A percentile compares a stretch with the other conserved stretches of the same genome.
phyloP scores from a whole-genome alignment of 1,284 basidiomycete species.

The Mycosarcoma maydis region DNA sequence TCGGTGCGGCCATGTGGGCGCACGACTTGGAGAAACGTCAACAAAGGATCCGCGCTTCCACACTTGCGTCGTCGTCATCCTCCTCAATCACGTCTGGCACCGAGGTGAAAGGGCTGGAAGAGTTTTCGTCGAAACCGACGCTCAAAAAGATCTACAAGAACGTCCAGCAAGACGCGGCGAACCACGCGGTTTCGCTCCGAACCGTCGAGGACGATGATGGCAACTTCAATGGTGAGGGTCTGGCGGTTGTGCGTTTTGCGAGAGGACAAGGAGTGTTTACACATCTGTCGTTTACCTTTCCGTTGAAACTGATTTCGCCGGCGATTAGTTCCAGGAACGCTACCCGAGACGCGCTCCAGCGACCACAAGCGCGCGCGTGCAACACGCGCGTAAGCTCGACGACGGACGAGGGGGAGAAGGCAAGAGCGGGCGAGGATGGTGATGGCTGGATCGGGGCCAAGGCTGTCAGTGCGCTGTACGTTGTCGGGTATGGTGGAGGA shows the following conservation, averaged over 20 bases:
- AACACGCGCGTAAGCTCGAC: too few relatives aligned
- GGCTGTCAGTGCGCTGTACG: conserved; percentile 77
- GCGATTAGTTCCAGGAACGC: conserved; percentile 67
- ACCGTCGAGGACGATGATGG: neutral
- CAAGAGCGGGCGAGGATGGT: too few relatives aligned
- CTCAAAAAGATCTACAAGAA: conserved; percentile 42
- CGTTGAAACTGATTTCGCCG: conserved; percentile 88
- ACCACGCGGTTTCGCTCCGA: too few relatives aligned
- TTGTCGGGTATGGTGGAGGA: conserved; percentile 90
- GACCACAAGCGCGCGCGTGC: too few relatives aligned
- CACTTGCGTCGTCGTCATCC: too few relatives aligned
- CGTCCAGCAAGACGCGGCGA: conserved; percentile 4
- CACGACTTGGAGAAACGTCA: conserved; percentile 66
- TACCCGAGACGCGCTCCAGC: conserved; percentile 36
- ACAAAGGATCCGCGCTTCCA: conserved; percentile 36
- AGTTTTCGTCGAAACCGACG: conserved; percentile 31
- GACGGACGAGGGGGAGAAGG: too few relatives aligned
- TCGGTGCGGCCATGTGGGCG: conserved; percentile 66
- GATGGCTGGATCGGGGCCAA: too few relatives aligned
- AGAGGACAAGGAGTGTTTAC: conserved; percentile 71
- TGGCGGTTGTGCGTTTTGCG: conserved; percentile 23
- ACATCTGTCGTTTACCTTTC: conserved; percentile 82
- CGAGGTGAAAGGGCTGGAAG: neutral
- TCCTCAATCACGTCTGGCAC: neutral
- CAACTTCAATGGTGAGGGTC: conserved; percentile 41